Evolutionary conservation across 2,329 filamentous ascomycete species (phyloP).

Genomic region (Ophiostoma populinum): DNA sequence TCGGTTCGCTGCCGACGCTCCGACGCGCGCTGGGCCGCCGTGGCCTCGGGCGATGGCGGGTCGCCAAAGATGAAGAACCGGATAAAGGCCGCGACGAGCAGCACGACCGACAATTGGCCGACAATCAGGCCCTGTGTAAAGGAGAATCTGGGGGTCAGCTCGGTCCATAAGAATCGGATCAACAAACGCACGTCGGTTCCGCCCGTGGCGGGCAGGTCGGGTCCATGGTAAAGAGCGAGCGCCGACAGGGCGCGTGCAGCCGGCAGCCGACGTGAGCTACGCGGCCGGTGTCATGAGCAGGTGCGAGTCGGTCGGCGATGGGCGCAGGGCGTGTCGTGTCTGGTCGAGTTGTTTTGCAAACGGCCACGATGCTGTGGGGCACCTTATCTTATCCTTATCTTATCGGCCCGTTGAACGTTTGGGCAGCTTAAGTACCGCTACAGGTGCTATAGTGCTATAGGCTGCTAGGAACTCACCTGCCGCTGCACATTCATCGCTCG

Average conservation of each 20-base stretch:
- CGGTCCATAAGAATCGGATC: not conserved
- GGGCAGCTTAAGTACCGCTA: slow-evolving; percentile 1
- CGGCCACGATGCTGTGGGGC: no score
- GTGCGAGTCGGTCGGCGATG: not conserved
- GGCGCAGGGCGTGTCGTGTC: not conserved
- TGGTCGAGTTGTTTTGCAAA: slow-evolving; percentile 4
- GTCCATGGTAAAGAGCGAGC: not conserved
- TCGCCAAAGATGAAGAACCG: slow-evolving; percentile 99
- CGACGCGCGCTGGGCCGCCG: slow-evolving; percentile 56
- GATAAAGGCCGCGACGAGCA: slow-evolving; percentile 87
- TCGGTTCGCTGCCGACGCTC: slow-evolving; percentile 57
- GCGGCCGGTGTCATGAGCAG: slow-evolving; percentile 3
- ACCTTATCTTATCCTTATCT: slow-evolving; percentile 7
- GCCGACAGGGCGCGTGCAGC: not conserved
- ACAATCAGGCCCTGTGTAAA: slow-evolving; percentile 90
- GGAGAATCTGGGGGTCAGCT: slow-evolving; percentile 41
- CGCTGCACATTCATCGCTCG: not conserved
- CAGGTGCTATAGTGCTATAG: not conserved
- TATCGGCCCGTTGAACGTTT: no score
- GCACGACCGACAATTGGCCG: slow-evolving; percentile 80
- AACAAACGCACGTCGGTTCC: slow-evolving; percentile 28
- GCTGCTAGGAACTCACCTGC: no score
- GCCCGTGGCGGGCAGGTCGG: slow-evolving; percentile 22
- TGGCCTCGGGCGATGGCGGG: slow-evolving; percentile 65
- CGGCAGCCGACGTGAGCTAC: slow-evolving; percentile 5